A percentile compares a stretch with the other conserved stretches of the same genome.
These are phyloP conservation scores for Diaporthe australafricana DNA, from an alignment of 2,329 filamentous ascomycete species.

Conservation along the genomic window DNA sequence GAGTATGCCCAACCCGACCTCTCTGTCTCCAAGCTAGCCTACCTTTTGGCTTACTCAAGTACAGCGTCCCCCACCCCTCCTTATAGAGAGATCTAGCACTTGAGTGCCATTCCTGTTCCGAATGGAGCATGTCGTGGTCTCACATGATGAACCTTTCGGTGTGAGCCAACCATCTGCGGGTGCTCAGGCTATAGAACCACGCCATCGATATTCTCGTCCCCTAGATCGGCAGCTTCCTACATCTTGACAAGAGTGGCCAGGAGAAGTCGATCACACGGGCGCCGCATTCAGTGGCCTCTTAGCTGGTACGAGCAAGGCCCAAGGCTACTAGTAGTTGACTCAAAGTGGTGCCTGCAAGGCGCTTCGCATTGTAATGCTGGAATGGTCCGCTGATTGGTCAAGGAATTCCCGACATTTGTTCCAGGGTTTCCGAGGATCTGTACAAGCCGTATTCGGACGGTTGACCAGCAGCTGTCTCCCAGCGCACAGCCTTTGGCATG, in stretches of 20 bases:
- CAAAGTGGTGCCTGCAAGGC: not conserved
- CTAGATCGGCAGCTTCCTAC: not conserved
- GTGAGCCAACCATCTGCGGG: not conserved
- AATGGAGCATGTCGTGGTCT: not conserved
- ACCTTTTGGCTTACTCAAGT: too few relatives aligned
- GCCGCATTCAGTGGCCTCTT: not conserved
- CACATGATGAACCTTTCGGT: not conserved
- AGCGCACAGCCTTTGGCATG: not conserved
- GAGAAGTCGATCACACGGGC: not conserved
- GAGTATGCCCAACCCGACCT: too few relatives aligned
- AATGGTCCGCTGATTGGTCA: not conserved
- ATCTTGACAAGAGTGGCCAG: not conserved
- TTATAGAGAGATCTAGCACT: too few relatives aligned
- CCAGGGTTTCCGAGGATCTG: too few relatives aligned
- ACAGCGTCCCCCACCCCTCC: too few relatives aligned
- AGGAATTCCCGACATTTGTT: not conserved
- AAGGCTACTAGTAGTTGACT: too few relatives aligned
- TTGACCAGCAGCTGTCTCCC: not conserved
- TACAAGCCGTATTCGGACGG: too few relatives aligned
- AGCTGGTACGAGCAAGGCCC: not conserved
- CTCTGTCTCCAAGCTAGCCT: too few relatives aligned
- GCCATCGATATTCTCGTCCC: not conserved
- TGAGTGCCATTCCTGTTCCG: too few relatives aligned
- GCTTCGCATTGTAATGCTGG: not conserved
- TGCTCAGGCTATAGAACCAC: constrained; percentile 3